These are phyloP conservation scores for Aspergillus fumigatus DNA, from an alignment of 2,329 filamentous ascomycete genomes.

Conservation along the genomic window DNA sequence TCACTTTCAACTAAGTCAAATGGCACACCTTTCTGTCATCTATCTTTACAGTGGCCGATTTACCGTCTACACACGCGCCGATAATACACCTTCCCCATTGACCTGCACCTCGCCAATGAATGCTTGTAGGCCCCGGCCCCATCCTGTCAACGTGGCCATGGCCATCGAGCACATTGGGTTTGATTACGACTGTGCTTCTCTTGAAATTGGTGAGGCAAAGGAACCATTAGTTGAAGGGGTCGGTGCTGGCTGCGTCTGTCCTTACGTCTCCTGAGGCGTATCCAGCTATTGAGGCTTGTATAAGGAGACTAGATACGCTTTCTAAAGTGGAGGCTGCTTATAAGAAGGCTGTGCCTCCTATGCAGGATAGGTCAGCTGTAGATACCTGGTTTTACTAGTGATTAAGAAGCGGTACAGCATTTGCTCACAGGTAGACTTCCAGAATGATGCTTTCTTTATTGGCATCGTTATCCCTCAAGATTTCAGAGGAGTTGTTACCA, in stretches of 20 bases:
- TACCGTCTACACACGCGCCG: background rate
- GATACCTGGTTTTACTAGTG: no score
- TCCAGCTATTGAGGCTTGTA: background rate
- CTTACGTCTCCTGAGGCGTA: background rate
- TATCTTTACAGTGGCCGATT: background rate
- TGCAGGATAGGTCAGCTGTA: background rate
- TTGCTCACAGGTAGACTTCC: no score
- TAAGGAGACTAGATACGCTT: background rate
- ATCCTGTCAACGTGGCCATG: background rate
- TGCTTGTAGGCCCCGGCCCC: background rate
- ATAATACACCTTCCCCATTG: background rate
- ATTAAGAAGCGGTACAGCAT: no score
- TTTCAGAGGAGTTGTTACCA: no score
- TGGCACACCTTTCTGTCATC: background rate
- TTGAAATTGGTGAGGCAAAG: background rate
- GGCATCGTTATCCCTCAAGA: no score
- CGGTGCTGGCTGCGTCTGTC: background rate
- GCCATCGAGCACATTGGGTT: background rate
- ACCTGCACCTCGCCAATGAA: background rate
- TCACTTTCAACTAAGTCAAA: background rate
- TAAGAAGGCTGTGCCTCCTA: background rate
- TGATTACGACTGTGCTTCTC: background rate
- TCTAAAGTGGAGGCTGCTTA: background rate
- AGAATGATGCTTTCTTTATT: no score
- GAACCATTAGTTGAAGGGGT: slow-evolving; percentile 4